Evolutionary conservation across 768 basidiomycete species (phyloP), one percentile per base, ranked within the genome.

Genomic region (Mycena vulgaris): DNA sequence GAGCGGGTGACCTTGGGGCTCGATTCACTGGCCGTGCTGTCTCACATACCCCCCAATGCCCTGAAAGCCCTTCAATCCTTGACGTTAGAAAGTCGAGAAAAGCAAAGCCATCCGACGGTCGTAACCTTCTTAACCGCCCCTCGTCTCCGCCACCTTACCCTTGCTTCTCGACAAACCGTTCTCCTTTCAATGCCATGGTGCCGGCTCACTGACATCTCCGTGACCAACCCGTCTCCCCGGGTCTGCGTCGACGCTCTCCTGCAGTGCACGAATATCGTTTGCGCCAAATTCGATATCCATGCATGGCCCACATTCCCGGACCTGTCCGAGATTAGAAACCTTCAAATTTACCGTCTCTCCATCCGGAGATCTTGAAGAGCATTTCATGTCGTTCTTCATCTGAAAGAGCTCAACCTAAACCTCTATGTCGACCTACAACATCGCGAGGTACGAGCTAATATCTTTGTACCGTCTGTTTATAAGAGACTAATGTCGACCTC

Each of bases 121-220:
- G n/a, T 8, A 5, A 9, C 49, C 47, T 55, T 70, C 21, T 42
- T 23, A 10, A 25, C 9, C 1, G 39, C 57, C 11, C 16, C 17
- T 9, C 56, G 16, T 11, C 56, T 70, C 21, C 63, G 47, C 30
- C 9, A 11, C 1, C 27, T 57, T 9, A 0, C 1, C 10, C 61
- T 69, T 30, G 5, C 2, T 17, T 58, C 53, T 17, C 27, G 17
- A 47, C 37, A 28, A 35, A 55, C 39, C n/a, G n/a, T n/a, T 19
- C 28, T 66, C 9, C 51, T 13, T 10, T n/a, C n/a, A n/a, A 51
- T 61, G 39, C 69, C 57, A 4, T 70, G 69, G 69, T 53, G 63
- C 28, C 63, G 66, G 13, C 63, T 70, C 40, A 60, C 58, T n/a
- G 14, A 16, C 0, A 9, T 66, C 14, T 13, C 19, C 21, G 25